Evolutionary conservation across 495 filamentous ascomycete species (phyloP), one percentile per base, ranked within the genome.

Genomic region (Penicillium pulvis): DNA sequence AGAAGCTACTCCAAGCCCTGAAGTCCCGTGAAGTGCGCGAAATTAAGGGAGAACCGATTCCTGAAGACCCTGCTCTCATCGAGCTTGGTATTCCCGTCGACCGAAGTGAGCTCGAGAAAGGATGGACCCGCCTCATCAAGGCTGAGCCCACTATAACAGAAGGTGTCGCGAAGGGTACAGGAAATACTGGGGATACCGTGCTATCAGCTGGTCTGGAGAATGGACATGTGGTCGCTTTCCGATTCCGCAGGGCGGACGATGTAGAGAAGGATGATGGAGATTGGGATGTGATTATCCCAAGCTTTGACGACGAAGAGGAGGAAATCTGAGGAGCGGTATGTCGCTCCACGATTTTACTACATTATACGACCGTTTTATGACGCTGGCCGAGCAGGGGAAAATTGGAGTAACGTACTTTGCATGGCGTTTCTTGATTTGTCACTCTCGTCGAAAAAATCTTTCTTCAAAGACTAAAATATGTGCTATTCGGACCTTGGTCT

Each of bases 181-280:
- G 71, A 44, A 77, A 74, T 51, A 61, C 67, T 24, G 59, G 83
- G n/a, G 51, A 61, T 8, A 70, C 74, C 23, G 33, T 76, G 6
- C 68, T 83, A 61, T 80, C 74, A 24, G 77, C 78, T 3, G 80
- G 81, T 9, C 61, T 88, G 31, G 72, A 71, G 42, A 83, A 91
- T 60, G 85, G 85, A 16, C 74, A 76, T n/a, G 63, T 81, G 3
- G 65, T 93, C 39, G 90, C 90, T n/a, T 93, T 93, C 73, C 81
- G 81, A 42, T 86, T 91, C 58, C 68, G 68, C 51, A 71, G 75
- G 53, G 28, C 53, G 12, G 54, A 58, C 19, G 53, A 59, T 19
- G 55, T 9, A 33, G 60, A 57, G 9, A 36, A 36, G 33, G 33
- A 52, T n/a, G 79, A 75, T n/a, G 76, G 83, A 20, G 74, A 81